Evolutionary conservation across 345 rosid genomes (phyloP).

Genomic region (Alliaria petiolata): DNA sequence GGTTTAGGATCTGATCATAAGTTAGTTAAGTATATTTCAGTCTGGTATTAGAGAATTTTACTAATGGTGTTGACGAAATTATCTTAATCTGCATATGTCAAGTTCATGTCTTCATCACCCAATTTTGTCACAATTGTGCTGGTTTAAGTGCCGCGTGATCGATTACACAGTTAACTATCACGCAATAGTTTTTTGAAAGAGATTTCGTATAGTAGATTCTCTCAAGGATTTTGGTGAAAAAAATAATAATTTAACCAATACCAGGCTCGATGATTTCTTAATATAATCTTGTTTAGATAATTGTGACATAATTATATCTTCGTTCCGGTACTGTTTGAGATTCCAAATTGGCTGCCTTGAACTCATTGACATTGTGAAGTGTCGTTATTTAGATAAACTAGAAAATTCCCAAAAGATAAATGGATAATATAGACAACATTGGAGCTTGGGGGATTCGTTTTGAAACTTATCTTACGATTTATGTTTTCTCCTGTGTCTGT

Average conservation of each 20-base stretch:
- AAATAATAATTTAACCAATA: not conserved
- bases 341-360: not conserved
- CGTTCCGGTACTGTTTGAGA: not conserved
- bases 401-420: not conserved
- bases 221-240: no score
- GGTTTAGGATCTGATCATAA: conserved; percentile 18
- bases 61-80: not conserved
- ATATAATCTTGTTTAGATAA: not conserved
- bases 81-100: not conserved
- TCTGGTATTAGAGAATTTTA: not conserved
- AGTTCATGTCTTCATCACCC: not conserved
- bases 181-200: not conserved
- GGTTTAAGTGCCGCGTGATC: not conserved
- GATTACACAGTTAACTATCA: not conserved
- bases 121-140: not conserved
- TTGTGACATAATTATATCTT: not conserved
- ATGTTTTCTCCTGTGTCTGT: not conserved
- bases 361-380: conserved; percentile 3
- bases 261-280: not conserved
- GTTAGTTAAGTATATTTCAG: not conserved
- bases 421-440: not conserved
- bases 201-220: not conserved
- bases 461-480: not conserved
- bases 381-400: not conserved
- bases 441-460: not conserved